phyloP scores from a whole-genome alignment of 768 basidiomycete genomes.

The Xerocomellus amylosporus region DNA sequence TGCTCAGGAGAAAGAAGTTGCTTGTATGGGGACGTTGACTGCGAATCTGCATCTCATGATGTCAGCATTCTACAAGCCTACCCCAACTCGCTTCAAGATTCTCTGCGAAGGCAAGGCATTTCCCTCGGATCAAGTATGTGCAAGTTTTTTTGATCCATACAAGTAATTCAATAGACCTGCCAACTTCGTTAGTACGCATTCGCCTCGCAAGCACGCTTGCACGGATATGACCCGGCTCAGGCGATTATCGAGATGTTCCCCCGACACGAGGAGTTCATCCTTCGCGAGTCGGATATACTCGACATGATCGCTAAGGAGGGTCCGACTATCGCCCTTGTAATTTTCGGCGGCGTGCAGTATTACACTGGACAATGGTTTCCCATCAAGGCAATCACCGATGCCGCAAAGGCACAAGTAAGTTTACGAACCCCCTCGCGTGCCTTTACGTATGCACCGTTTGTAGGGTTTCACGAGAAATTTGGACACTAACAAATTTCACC shows the following conservation, averaged over 20 bases:
- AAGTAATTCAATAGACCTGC: constrained; percentile 11
- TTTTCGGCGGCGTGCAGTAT: constrained; percentile 94
- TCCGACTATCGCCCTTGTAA: constrained; percentile 77
- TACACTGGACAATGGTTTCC: constrained; percentile 97
- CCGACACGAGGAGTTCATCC: constrained; percentile 76
- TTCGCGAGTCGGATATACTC: constrained; percentile 89
- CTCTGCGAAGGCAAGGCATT: constrained; percentile 93
- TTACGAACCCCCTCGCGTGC: constrained; percentile 18
- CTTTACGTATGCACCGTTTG: constrained; percentile 27
- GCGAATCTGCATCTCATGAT: constrained; percentile 95
- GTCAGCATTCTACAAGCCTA: constrained; percentile 91
- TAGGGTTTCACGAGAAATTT: constrained; percentile 8
- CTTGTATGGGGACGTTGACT: constrained; percentile 93
- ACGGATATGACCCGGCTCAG: constrained; percentile 69
- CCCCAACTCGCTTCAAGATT: constrained; percentile 82
- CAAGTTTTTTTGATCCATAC: constrained; percentile 6
- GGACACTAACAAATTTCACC: constrained; percentile 13
- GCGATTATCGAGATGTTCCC: constrained; percentile 80
- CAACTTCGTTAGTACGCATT: constrained; percentile 77
- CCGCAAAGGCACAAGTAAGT: constrained; percentile 77
- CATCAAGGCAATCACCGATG: constrained; percentile 77
- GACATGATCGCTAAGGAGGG: constrained; percentile 70
- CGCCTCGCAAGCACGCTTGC: constrained; percentile 81
- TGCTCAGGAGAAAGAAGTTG: constrained; percentile 85
- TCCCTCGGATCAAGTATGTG: constrained; percentile 88